A percentile compares a stretch with the other conserved stretches of the same genome.
phyloP scores from a whole-genome alignment of 1,284 basidiomycete genomes.

The Laetiporus sulphureus region DNA sequence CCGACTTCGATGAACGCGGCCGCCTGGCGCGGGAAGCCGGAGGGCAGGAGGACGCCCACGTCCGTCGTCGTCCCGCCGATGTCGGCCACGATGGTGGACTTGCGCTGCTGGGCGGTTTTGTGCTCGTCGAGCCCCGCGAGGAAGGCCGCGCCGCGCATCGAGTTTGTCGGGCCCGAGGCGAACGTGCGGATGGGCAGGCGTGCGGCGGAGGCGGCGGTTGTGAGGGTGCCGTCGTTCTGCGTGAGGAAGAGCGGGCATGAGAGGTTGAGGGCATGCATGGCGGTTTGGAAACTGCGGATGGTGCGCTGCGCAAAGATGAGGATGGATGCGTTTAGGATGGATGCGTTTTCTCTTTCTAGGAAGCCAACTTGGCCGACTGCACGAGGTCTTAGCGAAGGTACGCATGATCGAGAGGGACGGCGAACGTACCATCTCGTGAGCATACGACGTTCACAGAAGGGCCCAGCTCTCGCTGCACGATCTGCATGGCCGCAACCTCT shows the following conservation, averaged over 20 bases:
- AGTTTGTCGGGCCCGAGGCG: constrained; percentile 54
- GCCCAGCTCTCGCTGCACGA: constrained; percentile 33
- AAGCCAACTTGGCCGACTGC: constrained; percentile 49
- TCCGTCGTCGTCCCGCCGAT: constrained; percentile 54
- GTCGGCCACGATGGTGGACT: constrained; percentile 48
- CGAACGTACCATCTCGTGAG: constrained; percentile 31
- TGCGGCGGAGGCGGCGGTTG: constrained; percentile 42
- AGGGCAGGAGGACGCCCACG: constrained; percentile 43
- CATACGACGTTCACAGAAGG: constrained; percentile 33
- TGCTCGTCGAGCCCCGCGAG: constrained; percentile 37
- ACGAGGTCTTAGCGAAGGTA: background rate
- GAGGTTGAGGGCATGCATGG: constrained; percentile 39
- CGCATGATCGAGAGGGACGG: background rate
- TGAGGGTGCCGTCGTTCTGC: constrained; percentile 53
- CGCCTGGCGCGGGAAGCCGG: constrained; percentile 45
- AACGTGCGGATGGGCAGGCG: constrained; percentile 58
- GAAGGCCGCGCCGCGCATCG: constrained; percentile 54
- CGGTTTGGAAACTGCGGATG: constrained; percentile 43
- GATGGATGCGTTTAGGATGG: constrained; percentile 56
- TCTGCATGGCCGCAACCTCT: constrained; percentile 37
- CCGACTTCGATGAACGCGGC: constrained; percentile 40
- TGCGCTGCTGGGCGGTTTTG: constrained; percentile 19
- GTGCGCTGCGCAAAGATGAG: constrained; percentile 43
- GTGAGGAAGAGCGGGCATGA: constrained; percentile 50
- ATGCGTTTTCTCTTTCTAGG: constrained; percentile 55